Base-by-base conservation (phyloP, 768 basidiomycete species). In the Pleurotus ostreatus region DNA sequence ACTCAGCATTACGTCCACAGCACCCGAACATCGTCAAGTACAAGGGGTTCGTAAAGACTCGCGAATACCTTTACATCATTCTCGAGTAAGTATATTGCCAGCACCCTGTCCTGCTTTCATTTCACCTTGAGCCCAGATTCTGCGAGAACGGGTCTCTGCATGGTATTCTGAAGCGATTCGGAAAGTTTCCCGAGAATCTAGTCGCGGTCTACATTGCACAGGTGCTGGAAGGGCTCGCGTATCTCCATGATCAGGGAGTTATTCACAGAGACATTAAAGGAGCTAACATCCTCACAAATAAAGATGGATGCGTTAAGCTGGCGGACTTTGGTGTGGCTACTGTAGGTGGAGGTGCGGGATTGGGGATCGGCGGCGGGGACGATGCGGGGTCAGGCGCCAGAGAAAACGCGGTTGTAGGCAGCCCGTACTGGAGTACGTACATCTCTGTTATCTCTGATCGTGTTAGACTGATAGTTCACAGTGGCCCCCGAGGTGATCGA, bases 401-500 rank as follows among this genome's bases (percentile, higher is more conserved):
- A 45, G 92, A 97, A 67, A 90, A 88, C 63, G 91, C 93, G 9
- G 96, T 99, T 2, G 96, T 98, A 41, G 96, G 96, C 5, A 95
- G 92, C 65, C 96, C 96, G 3, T 99, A 99, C 67, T 99, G 96
- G 96, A 99, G 91, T 94, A 70, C 62, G 88, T 81, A 2, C 41
- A 53, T 41, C 34, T 51, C 46, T 7, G 55, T 38, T 3, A n/a
- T 20, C 25, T 30, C 40, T 57, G 16, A 34, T 53, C 39, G 40
- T 55, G 16, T 49, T 15, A 15, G 26, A 49, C 46, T 65, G 23
- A 53, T 57, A 46, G 48, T 54, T 39, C 59, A 57, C 61, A 92
- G 90, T 99, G 97, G 95, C 97, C 7, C 97, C 97, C 2, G 97
- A 99, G 71, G 92, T 99, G 46, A 98, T 99, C 57, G 97, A 99